These are phyloP conservation scores for Phytophthora agathidicida DNA, from an alignment of 352 stramenopile genomes.

Conservation along the genomic window DNA sequence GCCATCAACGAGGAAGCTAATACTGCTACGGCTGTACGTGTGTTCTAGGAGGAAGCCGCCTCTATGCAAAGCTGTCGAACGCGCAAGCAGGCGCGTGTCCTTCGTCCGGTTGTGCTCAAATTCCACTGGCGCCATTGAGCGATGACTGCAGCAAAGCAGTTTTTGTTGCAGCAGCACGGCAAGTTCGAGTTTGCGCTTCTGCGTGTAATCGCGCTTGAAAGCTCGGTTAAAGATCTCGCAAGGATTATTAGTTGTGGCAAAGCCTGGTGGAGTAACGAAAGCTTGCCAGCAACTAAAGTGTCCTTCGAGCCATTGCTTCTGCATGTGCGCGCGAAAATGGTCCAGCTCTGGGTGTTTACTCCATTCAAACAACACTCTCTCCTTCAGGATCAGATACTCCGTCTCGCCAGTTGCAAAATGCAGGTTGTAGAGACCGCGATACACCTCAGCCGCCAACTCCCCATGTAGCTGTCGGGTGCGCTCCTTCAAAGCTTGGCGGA, in stretches of 20 bases:
- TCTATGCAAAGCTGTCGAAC: not conserved
- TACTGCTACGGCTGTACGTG: not conserved
- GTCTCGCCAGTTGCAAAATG: not conserved
- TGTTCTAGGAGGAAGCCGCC: not conserved
- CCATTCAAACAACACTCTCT: not conserved
- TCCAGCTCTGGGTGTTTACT: not conserved
- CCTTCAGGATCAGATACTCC: not conserved
- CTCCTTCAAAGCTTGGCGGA: not conserved
- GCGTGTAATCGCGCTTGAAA: slow-evolving; percentile 2
- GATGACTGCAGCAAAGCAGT: not conserved
- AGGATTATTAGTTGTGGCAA: not conserved
- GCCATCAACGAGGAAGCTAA: not conserved
- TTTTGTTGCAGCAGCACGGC: not conserved
- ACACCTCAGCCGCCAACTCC: not conserved
- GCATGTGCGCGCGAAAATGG: not conserved
- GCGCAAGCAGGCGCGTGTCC: not conserved
- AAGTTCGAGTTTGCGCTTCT: not conserved
- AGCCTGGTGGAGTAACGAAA: not conserved
- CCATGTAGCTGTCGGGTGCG: not conserved
- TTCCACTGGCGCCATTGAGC: not conserved
- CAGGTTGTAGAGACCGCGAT: slow-evolving; percentile 1
- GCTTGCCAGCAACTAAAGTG: not conserved
- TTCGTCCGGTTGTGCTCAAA: not conserved
- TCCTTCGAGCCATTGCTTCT: slow-evolving; percentile 5
- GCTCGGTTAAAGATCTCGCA: slow-evolving; percentile 2